phyloP scores from a whole-genome alignment of 202 grass and related monocot species.

The Dendrocalamus latiflorus region DNA sequence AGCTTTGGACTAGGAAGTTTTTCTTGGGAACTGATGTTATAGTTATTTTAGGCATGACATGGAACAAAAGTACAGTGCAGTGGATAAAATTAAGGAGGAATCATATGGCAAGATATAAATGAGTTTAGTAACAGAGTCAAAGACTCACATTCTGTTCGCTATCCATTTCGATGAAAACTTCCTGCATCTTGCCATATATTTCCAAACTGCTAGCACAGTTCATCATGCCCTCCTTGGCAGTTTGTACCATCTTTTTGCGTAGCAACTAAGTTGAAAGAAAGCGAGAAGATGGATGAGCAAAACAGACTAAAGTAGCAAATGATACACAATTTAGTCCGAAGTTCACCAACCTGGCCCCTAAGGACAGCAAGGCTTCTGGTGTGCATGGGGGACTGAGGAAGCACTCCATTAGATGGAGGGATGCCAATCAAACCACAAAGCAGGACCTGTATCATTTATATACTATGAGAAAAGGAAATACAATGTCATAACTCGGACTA shows the following conservation, averaged over 20 bases:
- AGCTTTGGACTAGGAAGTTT: background rate
- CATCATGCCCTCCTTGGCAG: slow-evolving; percentile 59
- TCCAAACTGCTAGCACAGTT: slow-evolving; percentile 54
- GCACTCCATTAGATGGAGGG: slow-evolving; percentile 91
- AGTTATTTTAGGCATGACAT: background rate
- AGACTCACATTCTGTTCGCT: slow-evolving; percentile 35
- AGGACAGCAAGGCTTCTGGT: slow-evolving; percentile 83
- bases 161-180: slow-evolving; percentile 75
- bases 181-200: slow-evolving; percentile 90
- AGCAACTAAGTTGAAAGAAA: slow-evolving; percentile 44
- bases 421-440: slow-evolving; percentile 84
- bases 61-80: background rate
- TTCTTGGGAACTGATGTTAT: background rate
- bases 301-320: background rate
- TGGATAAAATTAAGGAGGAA: background rate
- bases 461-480: slow-evolving; percentile 18
- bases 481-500: background rate
- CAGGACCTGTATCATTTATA: slow-evolving; percentile 51
- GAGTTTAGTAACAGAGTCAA: slow-evolving; percentile 9
- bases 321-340: background rate
- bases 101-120: background rate
- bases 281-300: background rate
- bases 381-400: slow-evolving; percentile 99
- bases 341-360: slow-evolving; percentile 69
- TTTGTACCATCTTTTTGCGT: slow-evolving; percentile 76